A percentile compares a stretch with the other conserved stretches of the same genome.
phyloP scores from a whole-genome alignment of 2,329 filamentous ascomycete species.

The Ophiocordyceps camponoti-floridani region DNA sequence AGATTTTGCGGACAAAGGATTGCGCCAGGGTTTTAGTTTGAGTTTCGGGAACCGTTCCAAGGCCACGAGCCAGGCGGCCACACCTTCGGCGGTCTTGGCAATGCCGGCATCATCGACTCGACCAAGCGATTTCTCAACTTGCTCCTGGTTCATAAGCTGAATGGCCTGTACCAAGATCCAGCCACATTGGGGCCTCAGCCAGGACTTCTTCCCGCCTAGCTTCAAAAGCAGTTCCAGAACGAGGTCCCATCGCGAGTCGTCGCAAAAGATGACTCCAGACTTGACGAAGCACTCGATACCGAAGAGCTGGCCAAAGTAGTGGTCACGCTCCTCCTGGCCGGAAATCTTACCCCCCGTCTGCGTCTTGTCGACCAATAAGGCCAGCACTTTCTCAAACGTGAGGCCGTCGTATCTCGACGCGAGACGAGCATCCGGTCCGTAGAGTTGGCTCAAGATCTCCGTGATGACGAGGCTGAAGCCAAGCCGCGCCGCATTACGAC shows the following conservation, averaged over 20 bases:
- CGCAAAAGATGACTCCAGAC: constrained; percentile 51
- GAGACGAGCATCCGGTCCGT: constrained; percentile 29
- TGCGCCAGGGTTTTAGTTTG: constrained; percentile 54
- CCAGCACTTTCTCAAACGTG: constrained; percentile 36
- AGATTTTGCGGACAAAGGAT: constrained; percentile 56
- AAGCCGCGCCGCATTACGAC: constrained; percentile 70
- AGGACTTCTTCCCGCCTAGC: constrained; percentile 65
- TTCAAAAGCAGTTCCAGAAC: constrained; percentile 58
- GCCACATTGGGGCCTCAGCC: constrained; percentile 77
- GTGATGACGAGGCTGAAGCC: constrained; percentile 83
- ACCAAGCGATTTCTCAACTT: constrained; percentile 43
- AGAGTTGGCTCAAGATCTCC: constrained; percentile 58
- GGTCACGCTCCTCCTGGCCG: constrained; percentile 67
- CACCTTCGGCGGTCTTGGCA: constrained; percentile 68
- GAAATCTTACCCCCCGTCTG: constrained; percentile 32
- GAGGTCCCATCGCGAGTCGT: constrained; percentile 40
- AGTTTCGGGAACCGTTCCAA: constrained; percentile 44
- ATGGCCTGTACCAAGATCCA: constrained; percentile 63
- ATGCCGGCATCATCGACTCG: constrained; percentile 46
- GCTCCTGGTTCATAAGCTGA: constrained; percentile 38
- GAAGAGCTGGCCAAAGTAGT: constrained; percentile 72
- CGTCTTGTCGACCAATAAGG: constrained; percentile 36
- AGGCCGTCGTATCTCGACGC: constrained; percentile 30
- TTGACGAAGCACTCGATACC: constrained; percentile 74
- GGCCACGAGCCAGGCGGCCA: constrained; percentile 71